A percentile compares a stretch with the other conserved stretches of the same genome.
Evolutionary conservation across 768 basidiomycete genomes (phyloP).

Genomic region (Tephrocybe sp.): DNA sequence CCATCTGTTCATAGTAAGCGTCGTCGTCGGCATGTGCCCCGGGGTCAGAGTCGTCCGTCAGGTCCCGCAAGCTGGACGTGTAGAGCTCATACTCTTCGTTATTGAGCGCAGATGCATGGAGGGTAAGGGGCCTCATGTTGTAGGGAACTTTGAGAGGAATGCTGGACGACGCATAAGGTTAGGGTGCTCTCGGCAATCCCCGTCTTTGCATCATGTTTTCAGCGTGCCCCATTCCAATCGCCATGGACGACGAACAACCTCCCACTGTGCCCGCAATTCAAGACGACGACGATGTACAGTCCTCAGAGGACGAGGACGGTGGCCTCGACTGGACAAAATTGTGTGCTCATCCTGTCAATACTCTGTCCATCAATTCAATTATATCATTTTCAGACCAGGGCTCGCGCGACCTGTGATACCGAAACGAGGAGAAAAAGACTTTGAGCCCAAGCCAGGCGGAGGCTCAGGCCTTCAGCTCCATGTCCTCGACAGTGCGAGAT

Average conservation of each 20-base stretch:
- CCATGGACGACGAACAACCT: constrained; percentile 11
- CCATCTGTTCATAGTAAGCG: constrained; percentile 51
- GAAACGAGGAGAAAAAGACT: constrained; percentile 97
- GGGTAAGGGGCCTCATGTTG: constrained; percentile 57
- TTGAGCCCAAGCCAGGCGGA: constrained; percentile 71
- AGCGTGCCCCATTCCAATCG: neutral
- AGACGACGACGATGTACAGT: constrained; percentile 43
- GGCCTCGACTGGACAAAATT: constrained; percentile 84
- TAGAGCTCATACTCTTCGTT: constrained; percentile 71
- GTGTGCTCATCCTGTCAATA: constrained; percentile 30
- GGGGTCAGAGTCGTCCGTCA: constrained; percentile 28
- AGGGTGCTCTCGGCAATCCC: constrained; percentile 5
- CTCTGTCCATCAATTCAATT: constrained; percentile 12
- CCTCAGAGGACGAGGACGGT: constrained; percentile 71
- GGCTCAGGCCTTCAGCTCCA: constrained; percentile 80
- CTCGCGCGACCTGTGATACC: constrained; percentile 75
- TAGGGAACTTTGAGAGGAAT: neutral
- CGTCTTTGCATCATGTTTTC: constrained; percentile 1
- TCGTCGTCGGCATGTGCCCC: constrained; percentile 43
- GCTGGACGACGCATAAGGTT: constrained; percentile 2
- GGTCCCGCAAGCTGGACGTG: constrained; percentile 57
- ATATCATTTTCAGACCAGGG: constrained; percentile 30
- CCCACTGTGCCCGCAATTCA: neutral
- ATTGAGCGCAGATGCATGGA: constrained; percentile 77
- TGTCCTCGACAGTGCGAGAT: constrained; percentile 74